phyloP scores from a whole-genome alignment of 306 rosid genomes.

The Corylus avellana region DNA sequence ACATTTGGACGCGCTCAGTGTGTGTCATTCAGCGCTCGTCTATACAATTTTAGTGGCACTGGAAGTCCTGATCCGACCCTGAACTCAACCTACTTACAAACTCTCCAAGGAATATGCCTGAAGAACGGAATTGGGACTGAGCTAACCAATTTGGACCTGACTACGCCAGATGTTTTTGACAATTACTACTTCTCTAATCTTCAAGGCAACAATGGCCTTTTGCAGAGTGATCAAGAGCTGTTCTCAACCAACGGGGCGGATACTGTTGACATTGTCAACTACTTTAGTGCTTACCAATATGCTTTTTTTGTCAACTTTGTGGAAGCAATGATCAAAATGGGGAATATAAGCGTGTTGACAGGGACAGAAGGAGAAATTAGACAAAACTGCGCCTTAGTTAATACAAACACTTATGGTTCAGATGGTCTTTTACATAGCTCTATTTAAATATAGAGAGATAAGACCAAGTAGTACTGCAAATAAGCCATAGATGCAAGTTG shows the following conservation, averaged over 20 bases:
- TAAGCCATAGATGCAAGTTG: too few relatives aligned
- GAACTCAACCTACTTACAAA: conserved; percentile 13
- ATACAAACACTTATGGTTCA: not conserved
- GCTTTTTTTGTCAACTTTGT: conserved; percentile 25
- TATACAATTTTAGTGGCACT: not conserved
- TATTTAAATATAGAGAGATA: not conserved
- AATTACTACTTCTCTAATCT: conserved; percentile 24
- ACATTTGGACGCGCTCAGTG: conserved; percentile 30
- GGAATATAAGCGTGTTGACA: conserved; percentile 16
- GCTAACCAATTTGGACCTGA: conserved; percentile 12
- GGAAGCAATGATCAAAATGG: conserved; percentile 31
- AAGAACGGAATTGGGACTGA: not conserved
- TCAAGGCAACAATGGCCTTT: not conserved
- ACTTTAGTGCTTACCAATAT: too few relatives aligned
- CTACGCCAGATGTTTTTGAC: conserved; percentile 15
- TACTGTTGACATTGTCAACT: conserved; percentile 8
- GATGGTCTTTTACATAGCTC: conserved; percentile 4
- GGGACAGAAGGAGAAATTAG: conserved; percentile 26
- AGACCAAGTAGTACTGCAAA: not conserved
- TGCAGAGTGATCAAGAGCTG: conserved; percentile 28
- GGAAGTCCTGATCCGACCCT: conserved; percentile 12
- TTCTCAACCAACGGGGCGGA: conserved; percentile 18
- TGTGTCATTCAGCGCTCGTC: not conserved
- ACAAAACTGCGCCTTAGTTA: conserved; percentile 17
- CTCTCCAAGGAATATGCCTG: conserved; percentile 17